Evolutionary conservation across 1,284 basidiomycete genomes (phyloP), one percentile per base, ranked within the genome.

Genomic region (Kwoniella shivajii): DNA sequence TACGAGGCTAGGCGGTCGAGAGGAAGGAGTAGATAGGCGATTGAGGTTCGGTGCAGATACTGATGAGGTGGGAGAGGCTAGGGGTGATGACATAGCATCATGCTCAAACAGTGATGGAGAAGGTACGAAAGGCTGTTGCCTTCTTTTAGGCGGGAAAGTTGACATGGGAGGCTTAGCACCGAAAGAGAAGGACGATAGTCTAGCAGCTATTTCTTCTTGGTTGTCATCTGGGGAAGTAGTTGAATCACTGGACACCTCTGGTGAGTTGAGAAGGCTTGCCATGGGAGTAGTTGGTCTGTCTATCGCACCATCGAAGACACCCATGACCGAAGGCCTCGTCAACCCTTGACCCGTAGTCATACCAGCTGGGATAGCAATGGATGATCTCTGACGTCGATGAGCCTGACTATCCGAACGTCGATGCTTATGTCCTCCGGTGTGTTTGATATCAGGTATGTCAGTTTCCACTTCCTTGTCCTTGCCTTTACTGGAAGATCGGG

Each of bases 121-220:
- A 16, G 60, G 44, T 13, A 59, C 11, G 3, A 30, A 53, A 16
- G 47, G 38, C n/a, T 59, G 60, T 27, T 59, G 53, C 11, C 60
- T 45, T 27, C 54, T 31, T 33, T 57, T 47, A 11, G 57, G 58
- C 6, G 63, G 61, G 26, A 59, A 64, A 49, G 43, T 52, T 26
- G 45, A 53, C 26, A 26, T 42, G 26, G 64, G 51, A 9, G 67
- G 53, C 59, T 74, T 75, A 24, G 69, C 43, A 1, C 73, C 74
- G 50, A 76, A 76, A 16, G 61, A 65, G 51, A 76, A 76, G 6
- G 71, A 49, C 3, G 65, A 60, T 26, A 76, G 49, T 16, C 72
- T 22, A 44, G 59, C 54, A 22, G 59, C 55, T 7, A 57, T 55
- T 41, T 59, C 47, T 31, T 49, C 54, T 13, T 50, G 50, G 20